A percentile compares a stretch with the other conserved stretches of the same genome.
These are phyloP conservation scores for Albifimbria verrucaria DNA, from an alignment of 2,329 filamentous ascomycete genomes.

Conservation along the genomic window DNA sequence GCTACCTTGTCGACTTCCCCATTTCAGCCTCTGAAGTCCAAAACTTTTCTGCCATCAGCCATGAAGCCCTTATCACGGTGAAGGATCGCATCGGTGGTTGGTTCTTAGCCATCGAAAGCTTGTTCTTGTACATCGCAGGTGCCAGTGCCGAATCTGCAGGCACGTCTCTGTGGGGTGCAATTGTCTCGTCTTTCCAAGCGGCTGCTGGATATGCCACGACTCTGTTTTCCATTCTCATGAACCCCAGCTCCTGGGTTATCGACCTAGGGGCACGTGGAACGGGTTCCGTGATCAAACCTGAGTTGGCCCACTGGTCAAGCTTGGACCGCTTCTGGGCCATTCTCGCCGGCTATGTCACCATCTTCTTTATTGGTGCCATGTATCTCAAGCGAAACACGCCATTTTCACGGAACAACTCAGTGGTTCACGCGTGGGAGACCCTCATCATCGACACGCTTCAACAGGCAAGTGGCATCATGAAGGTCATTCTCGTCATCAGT, in stretches of 20 bases:
- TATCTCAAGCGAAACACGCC: conserved; percentile 75
- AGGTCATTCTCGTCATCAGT: conserved; percentile 96
- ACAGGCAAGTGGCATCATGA: conserved; percentile 94
- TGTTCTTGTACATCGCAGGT: conserved; percentile 43
- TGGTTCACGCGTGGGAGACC: conserved; percentile 66
- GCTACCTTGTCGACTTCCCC: conserved; percentile 47
- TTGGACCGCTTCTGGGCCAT: conserved; percentile 69
- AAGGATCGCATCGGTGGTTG: conserved; percentile 48
- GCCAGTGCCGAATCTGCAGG: conserved; percentile 27
- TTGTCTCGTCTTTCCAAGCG: conserved; percentile 12
- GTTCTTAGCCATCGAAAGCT: conserved; percentile 34
- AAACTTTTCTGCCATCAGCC: conserved; percentile 73
- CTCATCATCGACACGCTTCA: conserved; percentile 77
- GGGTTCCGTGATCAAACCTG: conserved; percentile 44
- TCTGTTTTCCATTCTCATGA: conserved; percentile 26
- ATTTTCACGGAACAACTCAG: conserved; percentile 56
- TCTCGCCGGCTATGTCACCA: conserved; percentile 73
- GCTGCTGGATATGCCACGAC: conserved; percentile 13
- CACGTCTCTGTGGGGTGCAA: conserved; percentile 12
- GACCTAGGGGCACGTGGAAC: conserved; percentile 45
- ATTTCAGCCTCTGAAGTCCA: conserved; percentile 62
- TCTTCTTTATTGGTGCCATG: conserved; percentile 70
- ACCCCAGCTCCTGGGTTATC: conserved; percentile 57
- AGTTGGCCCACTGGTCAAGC: conserved; percentile 64
- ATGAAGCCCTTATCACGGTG: conserved; percentile 62